phyloP scores from a whole-genome alignment of 2,329 filamentous ascomycete species.

The Fusarium agapanthi region DNA sequence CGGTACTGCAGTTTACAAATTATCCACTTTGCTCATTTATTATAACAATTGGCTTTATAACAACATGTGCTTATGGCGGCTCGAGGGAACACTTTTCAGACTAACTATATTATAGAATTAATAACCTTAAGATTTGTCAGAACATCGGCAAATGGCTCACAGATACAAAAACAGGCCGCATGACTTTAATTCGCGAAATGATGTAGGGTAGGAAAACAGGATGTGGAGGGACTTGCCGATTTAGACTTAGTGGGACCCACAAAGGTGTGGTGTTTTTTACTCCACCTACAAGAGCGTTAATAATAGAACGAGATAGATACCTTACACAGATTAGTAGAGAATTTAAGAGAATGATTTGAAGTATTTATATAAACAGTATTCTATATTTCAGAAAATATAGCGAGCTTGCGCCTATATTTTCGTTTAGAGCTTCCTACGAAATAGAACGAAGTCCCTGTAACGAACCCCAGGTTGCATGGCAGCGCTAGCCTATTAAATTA shows the following conservation, averaged over 20 bases:
- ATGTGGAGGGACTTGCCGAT: not conserved
- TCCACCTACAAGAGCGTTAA: too few relatives aligned
- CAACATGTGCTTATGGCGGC: too few relatives aligned
- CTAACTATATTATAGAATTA: too few relatives aligned
- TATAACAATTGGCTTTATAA: too few relatives aligned
- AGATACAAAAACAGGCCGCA: not conserved
- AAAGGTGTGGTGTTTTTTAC: not conserved
- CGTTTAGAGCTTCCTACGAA: too few relatives aligned
- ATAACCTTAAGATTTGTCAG: not conserved
- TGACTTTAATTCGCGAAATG: accelerated
- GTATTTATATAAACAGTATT: not conserved
- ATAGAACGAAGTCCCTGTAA: too few relatives aligned
- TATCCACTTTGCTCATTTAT: too few relatives aligned
- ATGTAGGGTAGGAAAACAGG: not conserved
- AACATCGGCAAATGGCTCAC: not conserved
- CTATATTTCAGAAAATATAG: not conserved
- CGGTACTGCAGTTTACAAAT: too few relatives aligned
- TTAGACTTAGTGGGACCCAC: not conserved
- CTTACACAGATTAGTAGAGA: accelerated
- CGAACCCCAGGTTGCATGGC: too few relatives aligned
- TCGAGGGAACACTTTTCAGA: too few relatives aligned
- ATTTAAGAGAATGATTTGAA: accelerated
- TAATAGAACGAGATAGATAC: not conserved
- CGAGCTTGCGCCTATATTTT: too few relatives aligned
- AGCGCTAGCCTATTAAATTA: not conserved